Percentiles rank a stretch among this genome's conserved stretches.
These are phyloP conservation scores for Acer negundo DNA, from an alignment of 345 rosid species.

Conservation along the genomic window DNA sequence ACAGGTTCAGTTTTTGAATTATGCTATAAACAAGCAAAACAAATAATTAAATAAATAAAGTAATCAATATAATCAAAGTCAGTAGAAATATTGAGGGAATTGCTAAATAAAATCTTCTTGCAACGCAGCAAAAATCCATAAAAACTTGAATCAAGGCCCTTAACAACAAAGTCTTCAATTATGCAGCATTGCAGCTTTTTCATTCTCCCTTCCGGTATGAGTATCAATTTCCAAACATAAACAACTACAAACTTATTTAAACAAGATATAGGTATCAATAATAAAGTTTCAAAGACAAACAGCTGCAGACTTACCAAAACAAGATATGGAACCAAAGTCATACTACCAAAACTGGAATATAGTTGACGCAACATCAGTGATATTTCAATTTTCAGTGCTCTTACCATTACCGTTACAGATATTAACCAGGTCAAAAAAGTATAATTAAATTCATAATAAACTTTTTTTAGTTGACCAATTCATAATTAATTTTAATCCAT, in stretches of 20 bases:
- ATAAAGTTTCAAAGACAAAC: not conserved
- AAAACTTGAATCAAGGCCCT: not conserved
- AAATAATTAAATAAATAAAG: not conserved
- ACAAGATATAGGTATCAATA: not conserved
- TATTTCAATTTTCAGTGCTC: not conserved
- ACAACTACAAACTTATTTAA: not conserved
- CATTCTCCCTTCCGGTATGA: not conserved
- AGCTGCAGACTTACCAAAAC: not conserved
- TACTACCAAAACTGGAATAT: not conserved
- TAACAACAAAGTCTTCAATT: not conserved
- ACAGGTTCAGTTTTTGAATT: slow-evolving; percentile 52
- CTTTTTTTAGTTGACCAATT: not conserved
- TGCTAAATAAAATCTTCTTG: not conserved
- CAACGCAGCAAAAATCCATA: not conserved
- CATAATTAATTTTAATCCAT: not conserved
- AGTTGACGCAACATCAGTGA: not conserved
- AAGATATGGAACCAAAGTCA: not conserved
- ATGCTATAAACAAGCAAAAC: slow-evolving; percentile 43
- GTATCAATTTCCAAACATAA: not conserved
- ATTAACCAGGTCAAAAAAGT: not conserved
- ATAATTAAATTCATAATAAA: not conserved
- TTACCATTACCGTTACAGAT: not conserved
- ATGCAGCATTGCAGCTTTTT: not conserved
- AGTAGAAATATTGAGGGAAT: not conserved
- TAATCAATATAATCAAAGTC: slow-evolving; percentile 3